phyloP scores from a whole-genome alignment of 495 filamentous ascomycete species.

The Daldinia loculata region DNA sequence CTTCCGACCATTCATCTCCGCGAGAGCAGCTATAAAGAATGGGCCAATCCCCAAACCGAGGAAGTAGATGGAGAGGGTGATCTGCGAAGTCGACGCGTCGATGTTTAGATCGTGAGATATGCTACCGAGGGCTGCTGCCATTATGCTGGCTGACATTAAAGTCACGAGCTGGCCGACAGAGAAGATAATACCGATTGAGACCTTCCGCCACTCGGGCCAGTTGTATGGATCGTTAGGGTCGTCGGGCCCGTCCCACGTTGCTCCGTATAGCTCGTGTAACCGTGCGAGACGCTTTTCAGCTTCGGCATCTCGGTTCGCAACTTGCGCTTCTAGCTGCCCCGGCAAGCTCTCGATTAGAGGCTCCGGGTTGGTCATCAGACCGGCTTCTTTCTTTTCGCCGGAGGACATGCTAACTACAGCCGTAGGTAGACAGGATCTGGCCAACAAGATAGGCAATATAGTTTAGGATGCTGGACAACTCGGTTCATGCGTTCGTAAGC shows the following conservation, averaged over 20 bases:
- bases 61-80: slow-evolving; percentile 63
- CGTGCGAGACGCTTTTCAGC: slow-evolving; percentile 19
- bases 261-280: slow-evolving; percentile 28
- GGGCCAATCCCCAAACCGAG: slow-evolving; percentile 61
- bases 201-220: slow-evolving; percentile 64
- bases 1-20: slow-evolving; percentile 51
- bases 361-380: background rate
- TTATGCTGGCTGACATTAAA: slow-evolving; percentile 46
- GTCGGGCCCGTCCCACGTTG: slow-evolving; percentile 64
- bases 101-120: slow-evolving; percentile 53
- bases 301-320: slow-evolving; percentile 3
- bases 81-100: slow-evolving; percentile 37
- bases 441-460: background rate
- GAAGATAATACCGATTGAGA: slow-evolving; percentile 64
- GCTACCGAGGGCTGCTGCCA: slow-evolving; percentile 50
- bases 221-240: slow-evolving; percentile 69
- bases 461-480: background rate
- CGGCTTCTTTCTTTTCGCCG: slow-evolving; percentile 11
- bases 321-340: slow-evolving; percentile 1
- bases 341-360: background rate
- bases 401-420: background rate
- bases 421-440: background rate
- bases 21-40: slow-evolving; percentile 50
- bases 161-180: slow-evolving; percentile 48
- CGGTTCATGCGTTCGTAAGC: background rate